These are phyloP conservation scores for Eutrema japonicum DNA, from an alignment of 345 rosid species.

Conservation along the genomic window DNA sequence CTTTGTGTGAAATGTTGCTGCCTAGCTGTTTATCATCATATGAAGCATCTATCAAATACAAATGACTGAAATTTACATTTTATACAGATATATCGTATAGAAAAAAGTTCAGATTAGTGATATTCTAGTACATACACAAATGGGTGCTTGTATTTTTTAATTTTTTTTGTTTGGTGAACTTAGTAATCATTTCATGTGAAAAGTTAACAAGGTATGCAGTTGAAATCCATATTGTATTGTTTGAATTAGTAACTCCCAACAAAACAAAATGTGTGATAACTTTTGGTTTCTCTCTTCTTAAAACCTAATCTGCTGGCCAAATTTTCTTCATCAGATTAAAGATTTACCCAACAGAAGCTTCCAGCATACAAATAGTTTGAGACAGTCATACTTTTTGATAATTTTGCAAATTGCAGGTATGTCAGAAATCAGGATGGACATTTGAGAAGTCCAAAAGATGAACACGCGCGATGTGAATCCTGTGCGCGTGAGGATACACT, in stretches of 20 bases:
- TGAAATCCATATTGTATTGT: neutral
- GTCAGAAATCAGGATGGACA: constrained; percentile 72
- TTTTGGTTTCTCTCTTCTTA: neutral
- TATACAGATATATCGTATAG: too few species aligned
- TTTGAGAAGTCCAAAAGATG: constrained; percentile 37
- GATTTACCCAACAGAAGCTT: constrained; percentile 88
- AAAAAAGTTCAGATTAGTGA: too few species aligned
- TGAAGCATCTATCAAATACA: too few species aligned
- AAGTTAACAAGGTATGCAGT: neutral
- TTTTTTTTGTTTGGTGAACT: neutral
- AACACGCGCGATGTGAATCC: constrained; percentile 35
- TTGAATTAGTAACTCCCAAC: neutral
- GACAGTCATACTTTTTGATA: constrained; percentile 37
- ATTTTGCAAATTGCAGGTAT: constrained; percentile 54
- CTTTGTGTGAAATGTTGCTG: too few species aligned
- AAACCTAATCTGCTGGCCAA: neutral
- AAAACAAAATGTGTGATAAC: constrained; percentile 4
- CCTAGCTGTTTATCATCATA: too few species aligned
- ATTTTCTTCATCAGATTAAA: constrained; percentile 61
- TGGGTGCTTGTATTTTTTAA: neutral
- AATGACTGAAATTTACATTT: too few species aligned
- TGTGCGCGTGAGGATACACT: constrained; percentile 60
- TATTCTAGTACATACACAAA: neutral
- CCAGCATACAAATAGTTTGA: constrained; percentile 74
- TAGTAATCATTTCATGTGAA: neutral